Percentiles rank a stretch among this genome's conserved stretches.
These are phyloP conservation scores for Myxozyma nipponensis DNA, from an alignment of 805 yeast genomes.

Conservation along the genomic window DNA sequence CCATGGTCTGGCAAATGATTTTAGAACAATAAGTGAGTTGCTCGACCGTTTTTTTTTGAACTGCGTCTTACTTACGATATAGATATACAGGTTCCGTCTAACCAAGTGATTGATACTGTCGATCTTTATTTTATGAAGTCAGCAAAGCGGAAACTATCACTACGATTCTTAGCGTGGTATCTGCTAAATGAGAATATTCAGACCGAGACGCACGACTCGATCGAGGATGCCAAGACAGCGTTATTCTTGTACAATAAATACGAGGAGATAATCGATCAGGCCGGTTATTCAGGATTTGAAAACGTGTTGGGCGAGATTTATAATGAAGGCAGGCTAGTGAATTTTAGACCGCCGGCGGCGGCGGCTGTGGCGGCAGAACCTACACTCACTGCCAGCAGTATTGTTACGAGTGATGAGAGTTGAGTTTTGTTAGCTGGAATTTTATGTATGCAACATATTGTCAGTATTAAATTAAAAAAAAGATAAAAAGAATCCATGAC, in stretches of 20 bases:
- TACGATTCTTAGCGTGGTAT: constrained; percentile 81
- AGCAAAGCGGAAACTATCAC: constrained; percentile 53
- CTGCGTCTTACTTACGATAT: not conserved
- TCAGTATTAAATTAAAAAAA: not conserved
- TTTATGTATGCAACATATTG: not conserved
- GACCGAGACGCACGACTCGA: constrained; percentile 91
- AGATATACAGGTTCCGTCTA: constrained; percentile 74
- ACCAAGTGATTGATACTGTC: constrained; percentile 87
- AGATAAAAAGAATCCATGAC: not conserved
- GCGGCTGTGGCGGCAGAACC: no score
- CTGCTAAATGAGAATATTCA: constrained; percentile 75
- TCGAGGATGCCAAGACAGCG: constrained; percentile 92
- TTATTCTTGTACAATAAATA: constrained; percentile 70
- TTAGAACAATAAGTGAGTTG: constrained; percentile 65
- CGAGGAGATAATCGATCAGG: constrained; percentile 54
- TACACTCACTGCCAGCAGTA: no score
- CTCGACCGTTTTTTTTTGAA: not conserved
- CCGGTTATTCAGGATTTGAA: constrained; percentile 49
- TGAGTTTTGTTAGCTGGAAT: not conserved
- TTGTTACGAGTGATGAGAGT: no score
- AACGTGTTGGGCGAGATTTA: constrained; percentile 62
- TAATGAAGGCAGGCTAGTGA: constrained; percentile 38
- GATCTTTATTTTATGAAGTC: constrained; percentile 71
- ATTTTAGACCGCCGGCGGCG: constrained; percentile 40
- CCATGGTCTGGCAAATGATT: constrained; percentile 87